A percentile compares a stretch with the other conserved stretches of the same genome.
phyloP scores from a whole-genome alignment of 345 rosid species.

The Carallia brachiata region DNA sequence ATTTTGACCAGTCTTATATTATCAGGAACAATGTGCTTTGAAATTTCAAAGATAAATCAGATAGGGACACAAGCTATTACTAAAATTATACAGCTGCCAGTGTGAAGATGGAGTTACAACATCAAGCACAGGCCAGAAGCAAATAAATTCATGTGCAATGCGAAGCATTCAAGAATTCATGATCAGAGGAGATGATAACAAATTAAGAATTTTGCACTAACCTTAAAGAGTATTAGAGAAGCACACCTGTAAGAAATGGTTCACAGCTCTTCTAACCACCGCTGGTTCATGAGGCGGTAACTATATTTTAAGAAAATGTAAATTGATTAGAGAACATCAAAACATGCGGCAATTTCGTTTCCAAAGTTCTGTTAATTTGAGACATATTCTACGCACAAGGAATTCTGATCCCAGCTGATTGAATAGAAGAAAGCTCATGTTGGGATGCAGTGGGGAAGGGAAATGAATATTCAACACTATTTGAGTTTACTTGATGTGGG shows the following conservation, averaged over 20 bases:
- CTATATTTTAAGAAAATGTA: constrained; percentile 40
- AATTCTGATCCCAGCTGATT: neutral
- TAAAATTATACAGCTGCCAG: neutral
- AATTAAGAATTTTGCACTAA: neutral
- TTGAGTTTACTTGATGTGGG: too few relatives aligned
- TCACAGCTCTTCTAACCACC: constrained; percentile 83
- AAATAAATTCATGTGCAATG: neutral
- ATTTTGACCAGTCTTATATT: too few relatives aligned
- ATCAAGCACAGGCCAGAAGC: neutral
- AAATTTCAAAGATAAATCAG: neutral
- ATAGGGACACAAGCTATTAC: neutral
- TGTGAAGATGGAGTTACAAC: neutral
- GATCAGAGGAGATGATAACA: neutral
- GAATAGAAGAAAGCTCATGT: neutral
- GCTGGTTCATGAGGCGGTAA: constrained; percentile 90
- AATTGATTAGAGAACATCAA: neutral
- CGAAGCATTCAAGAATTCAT: neutral
- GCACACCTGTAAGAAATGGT: constrained; percentile 88
- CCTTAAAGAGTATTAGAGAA: constrained; percentile 12
- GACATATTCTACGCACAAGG: neutral
- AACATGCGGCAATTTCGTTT: neutral
- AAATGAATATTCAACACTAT: too few relatives aligned
- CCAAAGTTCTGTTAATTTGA: neutral
- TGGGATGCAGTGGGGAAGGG: neutral
- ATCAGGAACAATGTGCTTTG: too few relatives aligned